Evolutionary conservation across 192 early-diverging fungal genomes (phyloP), one percentile per base, ranked within the genome.

Genomic region (Thamnidium elegans): DNA sequence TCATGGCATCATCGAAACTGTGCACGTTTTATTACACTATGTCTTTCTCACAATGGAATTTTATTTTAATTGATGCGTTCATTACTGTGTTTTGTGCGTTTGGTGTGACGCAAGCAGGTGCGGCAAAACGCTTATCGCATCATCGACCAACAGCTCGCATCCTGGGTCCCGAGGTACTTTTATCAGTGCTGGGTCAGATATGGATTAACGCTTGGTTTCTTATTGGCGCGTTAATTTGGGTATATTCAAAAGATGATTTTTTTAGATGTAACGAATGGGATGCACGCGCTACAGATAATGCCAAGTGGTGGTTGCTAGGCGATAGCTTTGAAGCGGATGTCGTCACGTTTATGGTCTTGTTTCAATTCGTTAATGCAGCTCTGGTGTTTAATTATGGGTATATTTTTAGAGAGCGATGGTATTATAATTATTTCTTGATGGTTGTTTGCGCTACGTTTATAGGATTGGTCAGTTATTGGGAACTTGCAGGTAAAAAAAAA

Each of bases 251-350:
- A 32, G 53, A 71, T 31, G 86, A 64, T 17, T 70, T 74, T 63
- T 90, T 87, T 76, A 67, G 78, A 36, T 90, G 88, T 71, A 59
- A 81, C 60, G 84, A 90, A 72, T 88, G 85, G 67, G 78, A 85
- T 67, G 54, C 79, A 2, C 47, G 69, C 0, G 64, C 72, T n/a
- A 76, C 67, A 13, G 86, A 89, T 58, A 45, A 78, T 14, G 51
- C 73, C 13, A 77, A 78, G 44, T 89, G 86, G 87, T 88, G 82
- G 81, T 69, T 86, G 46, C 62, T 90, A 1, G 86, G 79, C 9
- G 88, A 90, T 58, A 90, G 86, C 70, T 90, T 76, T 69, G 86
- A 90, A 67, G 79, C 79, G 0, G 73, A 67, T 32, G 54, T 81
- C 4, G 53, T 84, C 42, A 72, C 80, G 0, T 75, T 83, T 21